These are phyloP conservation scores for Suhomyces coccinellae DNA, from an alignment of 1,139 yeast genomes.

Conservation along the genomic window DNA sequence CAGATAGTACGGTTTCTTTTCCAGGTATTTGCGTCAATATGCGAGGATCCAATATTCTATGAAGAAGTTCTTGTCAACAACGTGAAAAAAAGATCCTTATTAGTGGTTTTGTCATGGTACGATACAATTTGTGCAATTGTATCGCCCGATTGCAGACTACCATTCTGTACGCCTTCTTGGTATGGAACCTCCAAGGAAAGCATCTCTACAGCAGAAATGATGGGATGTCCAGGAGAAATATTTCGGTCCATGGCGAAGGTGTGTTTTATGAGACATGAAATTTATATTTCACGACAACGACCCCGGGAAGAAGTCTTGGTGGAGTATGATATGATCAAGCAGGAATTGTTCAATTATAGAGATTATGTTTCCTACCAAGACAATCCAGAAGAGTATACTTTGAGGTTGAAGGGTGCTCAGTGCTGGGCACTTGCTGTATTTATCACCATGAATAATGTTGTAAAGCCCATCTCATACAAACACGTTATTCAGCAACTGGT, in stretches of 20 bases:
- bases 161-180: conserved; percentile 52
- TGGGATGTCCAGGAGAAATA: conserved; percentile 60
- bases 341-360: conserved; percentile 39
- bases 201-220: conserved; percentile 50
- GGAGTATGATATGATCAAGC: conserved; percentile 31
- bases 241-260: conserved; percentile 45
- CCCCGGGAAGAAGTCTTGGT: conserved; percentile 14
- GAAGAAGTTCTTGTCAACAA: conserved; percentile 29
- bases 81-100: conserved; percentile 48
- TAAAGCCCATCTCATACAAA: conserved; percentile 25
- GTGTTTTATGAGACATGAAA: conserved; percentile 40
- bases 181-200: conserved; percentile 43
- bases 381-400: conserved; percentile 28
- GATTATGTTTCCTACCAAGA: conserved; percentile 40
- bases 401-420: conserved; percentile 49
- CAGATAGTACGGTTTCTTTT: conserved; percentile 49
- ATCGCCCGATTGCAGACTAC: conserved; percentile 54
- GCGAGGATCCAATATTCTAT: conserved; percentile 33
- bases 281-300: conserved; percentile 17
- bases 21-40: conserved; percentile 50
- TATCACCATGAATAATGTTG: conserved; percentile 36
- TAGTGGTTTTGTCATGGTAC: conserved; percentile 55
- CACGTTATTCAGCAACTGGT: conserved; percentile 29
- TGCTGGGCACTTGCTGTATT: conserved; percentile 54
- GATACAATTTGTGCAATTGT: conserved; percentile 56